These are phyloP conservation scores for Perkinsus olseni DNA, from an alignment of 169 alveolate genomes.

Conservation along the genomic window DNA sequence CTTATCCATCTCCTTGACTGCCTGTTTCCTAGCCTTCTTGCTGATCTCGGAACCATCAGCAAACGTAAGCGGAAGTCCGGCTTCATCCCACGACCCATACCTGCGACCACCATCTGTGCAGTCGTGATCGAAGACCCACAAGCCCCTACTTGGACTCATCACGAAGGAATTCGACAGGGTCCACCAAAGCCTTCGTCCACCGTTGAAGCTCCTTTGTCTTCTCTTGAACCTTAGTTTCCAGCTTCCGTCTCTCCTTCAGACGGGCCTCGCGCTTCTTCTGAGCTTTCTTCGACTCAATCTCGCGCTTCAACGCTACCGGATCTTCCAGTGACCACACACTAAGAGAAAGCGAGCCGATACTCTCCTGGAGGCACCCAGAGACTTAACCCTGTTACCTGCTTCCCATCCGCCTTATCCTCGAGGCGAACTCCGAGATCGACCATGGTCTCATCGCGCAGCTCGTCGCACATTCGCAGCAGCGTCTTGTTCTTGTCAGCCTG, in stretches of 20 bases:
- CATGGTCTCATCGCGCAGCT: slow-evolving; percentile 73
- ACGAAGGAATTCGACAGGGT: not conserved
- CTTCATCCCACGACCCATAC: not conserved
- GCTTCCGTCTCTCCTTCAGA: not conserved
- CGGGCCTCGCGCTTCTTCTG: not conserved
- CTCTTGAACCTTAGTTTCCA: not conserved
- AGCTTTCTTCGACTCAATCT: not conserved
- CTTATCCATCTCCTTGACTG: not conserved
- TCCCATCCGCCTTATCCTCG: slow-evolving; percentile 77
- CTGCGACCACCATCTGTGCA: not conserved
- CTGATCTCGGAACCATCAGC: not conserved
- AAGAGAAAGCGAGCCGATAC: not conserved
- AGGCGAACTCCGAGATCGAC: slow-evolving; percentile 73
- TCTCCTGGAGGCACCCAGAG: no score
- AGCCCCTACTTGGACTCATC: not conserved
- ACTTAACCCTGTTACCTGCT: slow-evolving; percentile 1
- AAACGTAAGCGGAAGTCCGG: not conserved
- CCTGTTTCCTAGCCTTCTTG: not conserved
- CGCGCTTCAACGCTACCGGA: not conserved
- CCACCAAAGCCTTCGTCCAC: not conserved
- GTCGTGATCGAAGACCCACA: not conserved
- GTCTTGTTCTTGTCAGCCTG: slow-evolving; percentile 30
- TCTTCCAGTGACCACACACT: not conserved
- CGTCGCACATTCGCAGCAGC: slow-evolving; percentile 71
- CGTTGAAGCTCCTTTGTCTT: not conserved